phyloP scores from a whole-genome alignment of 768 basidiomycete species.

The Mycena olivaceomarginata region DNA sequence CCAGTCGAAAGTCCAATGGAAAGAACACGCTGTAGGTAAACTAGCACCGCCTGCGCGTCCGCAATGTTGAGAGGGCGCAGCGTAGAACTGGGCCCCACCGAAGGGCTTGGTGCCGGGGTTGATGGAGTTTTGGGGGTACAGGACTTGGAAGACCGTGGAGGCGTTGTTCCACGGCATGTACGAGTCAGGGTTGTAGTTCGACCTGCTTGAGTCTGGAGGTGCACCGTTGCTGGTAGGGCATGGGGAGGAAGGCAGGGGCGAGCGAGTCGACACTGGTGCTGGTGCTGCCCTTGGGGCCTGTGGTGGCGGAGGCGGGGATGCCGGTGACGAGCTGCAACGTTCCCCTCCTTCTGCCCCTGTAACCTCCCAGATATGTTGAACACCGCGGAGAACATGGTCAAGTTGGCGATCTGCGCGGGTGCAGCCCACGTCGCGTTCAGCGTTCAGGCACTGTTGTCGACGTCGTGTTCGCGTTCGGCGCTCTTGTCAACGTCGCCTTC shows the following conservation, averaged over 20 bases:
- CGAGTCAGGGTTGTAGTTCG: not conserved
- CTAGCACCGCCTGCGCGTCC: conserved; percentile 70
- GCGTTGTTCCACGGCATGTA: conserved; percentile 51
- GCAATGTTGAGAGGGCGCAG: conserved; percentile 65
- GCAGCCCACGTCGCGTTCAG: conserved; percentile 65
- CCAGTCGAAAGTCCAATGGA: conserved; percentile 84
- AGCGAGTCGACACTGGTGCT: conserved; percentile 34
- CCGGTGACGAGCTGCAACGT: conserved; percentile 74
- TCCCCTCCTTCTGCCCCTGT: conserved; percentile 67
- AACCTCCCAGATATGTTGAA: conserved; percentile 76
- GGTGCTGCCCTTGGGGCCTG: conserved; percentile 29
- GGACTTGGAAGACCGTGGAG: conserved; percentile 73
- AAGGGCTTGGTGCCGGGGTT: conserved; percentile 78
- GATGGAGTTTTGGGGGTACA: conserved; percentile 82
- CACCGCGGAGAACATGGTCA: conserved; percentile 55
- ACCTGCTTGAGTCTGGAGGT: not conserved
- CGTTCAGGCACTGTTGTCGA: conserved; percentile 18
- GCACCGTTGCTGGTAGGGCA: not conserved
- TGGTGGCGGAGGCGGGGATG: conserved; percentile 57
- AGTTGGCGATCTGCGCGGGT: conserved; percentile 73
- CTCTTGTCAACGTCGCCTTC: conserved; percentile 30
- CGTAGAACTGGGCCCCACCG: conserved; percentile 86
- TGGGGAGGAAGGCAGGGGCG: conserved; percentile 20
- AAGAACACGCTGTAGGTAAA: conserved; percentile 87
- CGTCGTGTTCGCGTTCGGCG: conserved; percentile 8